Evolutionary conservation across 495 filamentous ascomycete species (phyloP), one percentile per base, ranked within the genome.

Genomic region (Podospora tetraspora): DNA sequence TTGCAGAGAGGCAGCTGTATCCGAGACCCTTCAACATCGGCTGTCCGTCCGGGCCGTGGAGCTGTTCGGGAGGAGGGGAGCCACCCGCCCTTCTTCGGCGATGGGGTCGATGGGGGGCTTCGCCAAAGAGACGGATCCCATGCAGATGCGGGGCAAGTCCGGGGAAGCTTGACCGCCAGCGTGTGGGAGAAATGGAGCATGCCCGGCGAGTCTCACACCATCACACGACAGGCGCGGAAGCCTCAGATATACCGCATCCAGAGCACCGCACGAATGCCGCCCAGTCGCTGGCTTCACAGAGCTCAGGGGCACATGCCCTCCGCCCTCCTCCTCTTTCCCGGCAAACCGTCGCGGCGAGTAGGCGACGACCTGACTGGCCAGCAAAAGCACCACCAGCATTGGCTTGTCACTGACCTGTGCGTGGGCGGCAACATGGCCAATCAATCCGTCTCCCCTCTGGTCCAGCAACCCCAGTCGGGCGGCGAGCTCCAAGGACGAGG

Each of bases 361-460:
- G 27, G 66, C 32, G 23, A 52, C 56, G 25, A 56, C 29, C 34
- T 72, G 61, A 72, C 62, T 72, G 72, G 71, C 59, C 63, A 66
- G 52, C 56, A 59, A n/a, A 58, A 62, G 30, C 13, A 19, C 61
- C 65, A 59, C 64, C 57, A 43, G 61, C 59, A 64, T 66, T 64
- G 70, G 59, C 67, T 72, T 66, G 70, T 80, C 79, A 81, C 79
- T n/a, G 43, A 52, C 68, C 68, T 74, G 62, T 29, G 43, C 43
- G 69, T 70, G 77, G 80, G 80, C 80, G 80, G 74, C 74, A 80
- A 80, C 73, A 68, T 61, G 69, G 66, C 80, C 80, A 82, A 82
- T 82, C 73, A 81, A 10, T 68, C n/a, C 5, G 60, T 66, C 71
- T 57, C 71, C 69, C 21, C 21, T 34, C 63, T 63, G 64, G 34